phyloP scores from a whole-genome alignment of 805 yeast species.

The Yarrowia bubula region DNA sequence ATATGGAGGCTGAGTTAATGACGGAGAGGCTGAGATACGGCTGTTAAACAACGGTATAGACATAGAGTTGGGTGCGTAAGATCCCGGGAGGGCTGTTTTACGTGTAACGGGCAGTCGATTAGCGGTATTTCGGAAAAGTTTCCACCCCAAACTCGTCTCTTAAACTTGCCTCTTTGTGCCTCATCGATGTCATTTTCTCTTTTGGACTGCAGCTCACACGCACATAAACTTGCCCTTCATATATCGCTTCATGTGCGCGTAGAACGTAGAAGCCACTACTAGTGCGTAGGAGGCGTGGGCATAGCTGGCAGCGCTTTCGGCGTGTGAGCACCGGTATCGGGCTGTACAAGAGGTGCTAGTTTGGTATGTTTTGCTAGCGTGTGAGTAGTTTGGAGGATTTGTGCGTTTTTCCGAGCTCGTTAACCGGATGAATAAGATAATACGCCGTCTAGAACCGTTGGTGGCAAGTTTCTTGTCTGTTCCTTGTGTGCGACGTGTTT shows the following conservation, averaged over 20 bases:
- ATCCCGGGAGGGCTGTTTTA: not conserved
- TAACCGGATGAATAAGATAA: not conserved
- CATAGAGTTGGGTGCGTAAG: not conserved
- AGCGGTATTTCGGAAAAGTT: no score
- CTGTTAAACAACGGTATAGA: not conserved
- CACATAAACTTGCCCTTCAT: conserved; percentile 19
- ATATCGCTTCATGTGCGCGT: conserved; percentile 15
- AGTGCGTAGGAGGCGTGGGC: conserved; percentile 3
- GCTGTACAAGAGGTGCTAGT: not conserved
- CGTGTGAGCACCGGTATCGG: not conserved
- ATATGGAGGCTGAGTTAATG: not conserved
- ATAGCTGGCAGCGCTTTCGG: not conserved
- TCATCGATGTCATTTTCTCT: not conserved
- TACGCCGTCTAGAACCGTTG: conserved; percentile 7
- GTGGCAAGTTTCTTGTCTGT: not conserved
- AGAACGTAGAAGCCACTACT: conserved; percentile 16
- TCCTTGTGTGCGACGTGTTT: conserved; percentile 1
- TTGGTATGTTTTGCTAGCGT: not conserved
- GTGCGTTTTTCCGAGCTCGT: not conserved
- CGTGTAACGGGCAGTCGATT: not conserved
- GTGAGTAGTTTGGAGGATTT: not conserved
- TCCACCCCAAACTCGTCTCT: not conserved
- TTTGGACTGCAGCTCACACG: not conserved
- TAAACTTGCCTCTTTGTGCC: not conserved
- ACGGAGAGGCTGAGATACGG: conserved; percentile 15